Conservation (phyloP, 139 green algal genomes). For the Pleodorina starrii region DNA sequence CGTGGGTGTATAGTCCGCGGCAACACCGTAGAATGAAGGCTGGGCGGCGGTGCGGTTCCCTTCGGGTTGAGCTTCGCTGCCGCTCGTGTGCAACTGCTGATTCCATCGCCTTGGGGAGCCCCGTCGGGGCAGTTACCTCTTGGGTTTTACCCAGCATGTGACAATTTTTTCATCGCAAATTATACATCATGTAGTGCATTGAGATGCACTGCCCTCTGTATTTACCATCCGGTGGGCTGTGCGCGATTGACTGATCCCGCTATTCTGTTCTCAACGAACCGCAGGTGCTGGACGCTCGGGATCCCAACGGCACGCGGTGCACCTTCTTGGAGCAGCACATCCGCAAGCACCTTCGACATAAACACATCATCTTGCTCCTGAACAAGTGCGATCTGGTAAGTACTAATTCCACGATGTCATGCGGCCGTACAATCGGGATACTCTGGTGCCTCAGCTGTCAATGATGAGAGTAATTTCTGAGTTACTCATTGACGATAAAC, state of each 20-base stretch:
- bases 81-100: constrained; percentile 66
- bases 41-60: background rate
- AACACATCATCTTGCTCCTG: constrained; percentile 98
- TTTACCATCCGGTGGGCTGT: too few relatives aligned
- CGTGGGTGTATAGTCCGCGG: constrained; percentile 65
- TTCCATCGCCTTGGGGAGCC: constrained; percentile 80
- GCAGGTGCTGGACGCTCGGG: constrained; percentile 96
- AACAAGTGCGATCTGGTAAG: constrained; percentile 98
- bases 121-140: constrained; percentile 77
- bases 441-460: background rate
- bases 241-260: background rate
- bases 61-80: constrained; percentile 34
- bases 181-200: too few relatives aligned
- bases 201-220: too few relatives aligned
- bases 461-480: constrained; percentile 31
- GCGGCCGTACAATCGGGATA: background rate
- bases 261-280: background rate
- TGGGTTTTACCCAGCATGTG: constrained; percentile 78
- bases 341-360: constrained; percentile 92
- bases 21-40: constrained; percentile 70
- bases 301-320: constrained; percentile 97
- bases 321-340: constrained; percentile 95
- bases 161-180: constrained; percentile 48
- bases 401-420: background rate
- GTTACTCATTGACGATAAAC: constrained; percentile 6